Percentiles rank a stretch among this genome's conserved stretches.
Conservation (phyloP, 2,329 filamentous ascomycete species). For the Penicillium sp. region DNA sequence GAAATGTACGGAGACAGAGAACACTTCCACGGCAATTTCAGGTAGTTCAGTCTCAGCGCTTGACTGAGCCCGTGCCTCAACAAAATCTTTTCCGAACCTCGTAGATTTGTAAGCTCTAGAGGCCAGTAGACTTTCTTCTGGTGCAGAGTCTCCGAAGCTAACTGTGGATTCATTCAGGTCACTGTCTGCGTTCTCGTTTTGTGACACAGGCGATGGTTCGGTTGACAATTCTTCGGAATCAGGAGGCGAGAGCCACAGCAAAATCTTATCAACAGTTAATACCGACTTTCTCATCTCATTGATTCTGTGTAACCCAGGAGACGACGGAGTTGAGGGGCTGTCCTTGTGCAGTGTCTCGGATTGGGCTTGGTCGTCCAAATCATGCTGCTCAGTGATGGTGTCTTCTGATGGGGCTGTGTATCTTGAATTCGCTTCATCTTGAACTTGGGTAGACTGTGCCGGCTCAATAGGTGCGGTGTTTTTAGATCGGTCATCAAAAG, state of each 20-base stretch:
- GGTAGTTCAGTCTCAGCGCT: slow-evolving; percentile 5
- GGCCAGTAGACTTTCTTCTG: slow-evolving; percentile 26
- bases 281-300: slow-evolving; percentile 38
- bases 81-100: slow-evolving; percentile 17
- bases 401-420: slow-evolving; percentile 23
- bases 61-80: slow-evolving; percentile 3
- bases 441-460: not conserved
- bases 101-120: slow-evolving; percentile 26
- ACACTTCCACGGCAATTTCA: slow-evolving; percentile 35
- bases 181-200: slow-evolving; percentile 16
- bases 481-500: slow-evolving; percentile 4
- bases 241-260: slow-evolving; percentile 39
- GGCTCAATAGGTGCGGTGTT: not conserved
- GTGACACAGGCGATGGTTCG: slow-evolving; percentile 5
- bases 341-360: slow-evolving; percentile 15
- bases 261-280: slow-evolving; percentile 36
- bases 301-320: slow-evolving; percentile 21
- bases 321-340: slow-evolving; percentile 18
- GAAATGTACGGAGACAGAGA: slow-evolving; percentile 33
- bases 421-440: slow-evolving; percentile 33
- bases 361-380: slow-evolving; percentile 5
- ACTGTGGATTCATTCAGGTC: slow-evolving; percentile 24
- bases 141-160: slow-evolving; percentile 23
- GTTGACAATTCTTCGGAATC: slow-evolving; percentile 11
- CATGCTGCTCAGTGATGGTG: slow-evolving; percentile 13